These are phyloP conservation scores for Reticulascus tulasneorum DNA, from an alignment of 2,329 filamentous ascomycete species.

Conservation along the genomic window DNA sequence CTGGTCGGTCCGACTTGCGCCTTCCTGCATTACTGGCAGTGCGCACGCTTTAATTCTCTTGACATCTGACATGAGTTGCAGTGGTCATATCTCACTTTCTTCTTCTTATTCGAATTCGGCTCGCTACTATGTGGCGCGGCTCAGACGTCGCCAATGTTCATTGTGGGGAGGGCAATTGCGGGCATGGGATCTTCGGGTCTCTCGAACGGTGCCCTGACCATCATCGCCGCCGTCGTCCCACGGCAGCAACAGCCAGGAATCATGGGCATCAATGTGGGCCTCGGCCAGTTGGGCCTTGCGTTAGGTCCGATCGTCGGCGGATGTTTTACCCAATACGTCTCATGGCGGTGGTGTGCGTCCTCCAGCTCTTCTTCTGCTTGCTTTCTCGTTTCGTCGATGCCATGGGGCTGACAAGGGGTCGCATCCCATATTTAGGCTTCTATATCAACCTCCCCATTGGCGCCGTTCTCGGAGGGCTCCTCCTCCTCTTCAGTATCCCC, in stretches of 20 bases:
- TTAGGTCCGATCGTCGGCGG: slow-evolving; percentile 26
- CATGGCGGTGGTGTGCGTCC: slow-evolving; percentile 21
- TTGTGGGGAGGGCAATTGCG: slow-evolving; percentile 50
- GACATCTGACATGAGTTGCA: slow-evolving; percentile 15
- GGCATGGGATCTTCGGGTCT: slow-evolving; percentile 50
- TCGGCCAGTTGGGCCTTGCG: slow-evolving; percentile 16
- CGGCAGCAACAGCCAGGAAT: slow-evolving; percentile 34
- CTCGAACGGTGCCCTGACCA: slow-evolving; percentile 47
- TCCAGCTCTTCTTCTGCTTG: neutral
- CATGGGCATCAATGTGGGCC: slow-evolving; percentile 17
- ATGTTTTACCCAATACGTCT: slow-evolving; percentile 12
- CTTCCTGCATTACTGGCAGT: neutral
- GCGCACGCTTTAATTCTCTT: neutral
- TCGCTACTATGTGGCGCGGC: slow-evolving; percentile 51
- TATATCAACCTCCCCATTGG: slow-evolving; percentile 22
- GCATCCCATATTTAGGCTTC: slow-evolving; percentile 12
- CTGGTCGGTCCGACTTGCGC: no score
- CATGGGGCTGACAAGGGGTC: no score
- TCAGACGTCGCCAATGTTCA: slow-evolving; percentile 45
- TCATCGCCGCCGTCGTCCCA: slow-evolving; percentile 36
- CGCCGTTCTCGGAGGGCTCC: slow-evolving; percentile 10
- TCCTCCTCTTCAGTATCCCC: slow-evolving; percentile 17
- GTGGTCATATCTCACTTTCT: slow-evolving; percentile 35
- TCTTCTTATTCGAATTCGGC: slow-evolving; percentile 52
- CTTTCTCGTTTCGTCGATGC: no score